Conservation (phyloP, 2,329 filamentous ascomycete genomes). For the Xylariomycetidae sp. region DNA sequence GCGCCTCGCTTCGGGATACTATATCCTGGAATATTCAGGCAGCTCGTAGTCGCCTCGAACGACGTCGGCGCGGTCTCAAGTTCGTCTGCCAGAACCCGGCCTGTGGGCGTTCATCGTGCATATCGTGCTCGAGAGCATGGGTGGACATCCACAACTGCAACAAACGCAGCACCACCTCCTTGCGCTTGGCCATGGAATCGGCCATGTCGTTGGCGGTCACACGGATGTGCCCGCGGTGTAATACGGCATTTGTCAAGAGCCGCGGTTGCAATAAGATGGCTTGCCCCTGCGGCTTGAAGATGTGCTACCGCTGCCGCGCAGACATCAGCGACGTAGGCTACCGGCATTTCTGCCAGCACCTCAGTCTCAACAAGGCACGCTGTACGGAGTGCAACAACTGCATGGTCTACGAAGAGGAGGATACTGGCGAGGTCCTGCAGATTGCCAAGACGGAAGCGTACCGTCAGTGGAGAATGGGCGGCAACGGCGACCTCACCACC, state of each 20-base stretch:
- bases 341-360: constrained; percentile 93
- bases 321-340: constrained; percentile 72
- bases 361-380: constrained; percentile 65
- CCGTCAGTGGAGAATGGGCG: constrained; percentile 60
- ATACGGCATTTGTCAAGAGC: constrained; percentile 86
- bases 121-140: constrained; percentile 78
- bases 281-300: constrained; percentile 91
- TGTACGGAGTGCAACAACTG: constrained; percentile 78
- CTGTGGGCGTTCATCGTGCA: constrained; percentile 69
- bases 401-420: constrained; percentile 72
- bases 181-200: constrained; percentile 85
- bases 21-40: constrained; percentile 44
- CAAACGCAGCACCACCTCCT: constrained; percentile 71
- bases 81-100: constrained; percentile 69
- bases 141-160: constrained; percentile 85
- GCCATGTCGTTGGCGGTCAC: constrained; percentile 93
- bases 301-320: constrained; percentile 94
- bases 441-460: constrained; percentile 68
- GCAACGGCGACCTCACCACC: constrained; percentile 51
- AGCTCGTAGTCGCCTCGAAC: constrained; percentile 61
- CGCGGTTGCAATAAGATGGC: constrained; percentile 96
- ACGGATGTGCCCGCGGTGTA: constrained; percentile 87
- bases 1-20: constrained; percentile 35
- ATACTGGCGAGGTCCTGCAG: constrained; percentile 61
- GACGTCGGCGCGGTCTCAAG: constrained; percentile 64